These are phyloP conservation scores for Stenocarpella maydis DNA, from an alignment of 2,329 filamentous ascomycete species.

Conservation along the genomic window DNA sequence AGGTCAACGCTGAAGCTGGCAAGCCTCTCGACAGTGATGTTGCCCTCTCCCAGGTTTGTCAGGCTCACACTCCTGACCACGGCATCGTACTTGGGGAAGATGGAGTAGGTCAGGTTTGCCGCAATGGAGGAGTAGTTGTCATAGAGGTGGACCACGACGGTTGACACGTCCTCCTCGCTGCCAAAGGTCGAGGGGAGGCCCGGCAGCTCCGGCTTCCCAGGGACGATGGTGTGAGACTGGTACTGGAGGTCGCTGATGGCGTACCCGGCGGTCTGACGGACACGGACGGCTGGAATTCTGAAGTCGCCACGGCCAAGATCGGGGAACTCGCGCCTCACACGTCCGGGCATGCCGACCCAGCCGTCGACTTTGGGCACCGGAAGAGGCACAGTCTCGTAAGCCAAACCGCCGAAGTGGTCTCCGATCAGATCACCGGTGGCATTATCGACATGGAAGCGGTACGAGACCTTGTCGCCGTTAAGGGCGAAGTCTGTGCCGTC, in stretches of 20 bases:
- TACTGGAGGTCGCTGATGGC: slow-evolving; percentile 68
- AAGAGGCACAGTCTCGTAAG: slow-evolving; percentile 56
- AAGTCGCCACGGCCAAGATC: slow-evolving; percentile 71
- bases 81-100: slow-evolving; percentile 69
- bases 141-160: slow-evolving; percentile 63
- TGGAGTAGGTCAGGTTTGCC: slow-evolving; percentile 68
- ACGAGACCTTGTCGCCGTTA: slow-evolving; percentile 64
- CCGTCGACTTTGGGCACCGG: slow-evolving; percentile 53
- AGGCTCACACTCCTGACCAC: slow-evolving; percentile 68
- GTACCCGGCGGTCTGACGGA: slow-evolving; percentile 65
- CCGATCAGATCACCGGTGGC: slow-evolving; percentile 63
- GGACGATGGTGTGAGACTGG: slow-evolving; percentile 60
- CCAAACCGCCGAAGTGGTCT: slow-evolving; percentile 68
- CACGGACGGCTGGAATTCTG: slow-evolving; percentile 66
- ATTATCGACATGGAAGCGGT: slow-evolving; percentile 69
- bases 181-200: slow-evolving; percentile 69
- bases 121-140: slow-evolving; percentile 66
- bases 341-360: slow-evolving; percentile 61
- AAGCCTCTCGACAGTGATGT: slow-evolving; percentile 63
- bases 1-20: slow-evolving; percentile 70
- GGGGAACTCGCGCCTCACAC: slow-evolving; percentile 67
- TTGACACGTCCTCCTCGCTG: slow-evolving; percentile 62
- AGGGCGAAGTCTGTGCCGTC: slow-evolving; percentile 64
- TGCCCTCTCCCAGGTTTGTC: slow-evolving; percentile 63
- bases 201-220: slow-evolving; percentile 64